These are phyloP conservation scores for Persicaria maculosa DNA, from an alignment of 148 eudicot genomes.

Conservation along the genomic window DNA sequence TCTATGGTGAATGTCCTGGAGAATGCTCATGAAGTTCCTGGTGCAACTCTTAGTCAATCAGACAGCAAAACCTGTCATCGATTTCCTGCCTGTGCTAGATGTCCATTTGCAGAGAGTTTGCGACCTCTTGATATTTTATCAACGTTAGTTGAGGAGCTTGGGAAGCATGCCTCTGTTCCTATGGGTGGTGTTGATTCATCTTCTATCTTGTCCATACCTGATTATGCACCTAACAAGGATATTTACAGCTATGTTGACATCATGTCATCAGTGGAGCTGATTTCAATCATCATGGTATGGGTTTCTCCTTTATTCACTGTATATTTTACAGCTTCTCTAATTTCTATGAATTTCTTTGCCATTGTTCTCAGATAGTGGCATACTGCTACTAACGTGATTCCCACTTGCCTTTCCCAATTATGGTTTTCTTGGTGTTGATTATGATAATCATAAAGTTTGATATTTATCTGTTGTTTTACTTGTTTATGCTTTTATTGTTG, in stretches of 20 bases:
- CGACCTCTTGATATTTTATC: slow-evolving; percentile 42
- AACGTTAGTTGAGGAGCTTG: slow-evolving; percentile 43
- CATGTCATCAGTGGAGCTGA: slow-evolving; percentile 63
- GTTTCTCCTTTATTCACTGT: not conserved
- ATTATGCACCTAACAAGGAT: slow-evolving; percentile 14
- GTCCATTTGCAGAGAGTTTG: slow-evolving; percentile 57
- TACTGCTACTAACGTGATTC: not conserved
- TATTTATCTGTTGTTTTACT: not conserved
- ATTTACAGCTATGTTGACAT: slow-evolving; percentile 34
- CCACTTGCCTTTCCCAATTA: not conserved
- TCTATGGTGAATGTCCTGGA: slow-evolving; percentile 46
- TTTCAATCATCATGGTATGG: slow-evolving; percentile 61
- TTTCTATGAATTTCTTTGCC: not conserved
- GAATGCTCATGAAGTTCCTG: slow-evolving; percentile 18
- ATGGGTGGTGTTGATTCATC: slow-evolving; percentile 3
- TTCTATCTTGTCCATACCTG: slow-evolving; percentile 5
- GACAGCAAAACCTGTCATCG: slow-evolving; percentile 10
- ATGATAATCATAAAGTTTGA: not conserved
- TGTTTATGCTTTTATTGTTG: not conserved
- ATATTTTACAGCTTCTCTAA: not conserved
- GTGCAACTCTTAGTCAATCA: slow-evolving; percentile 16
- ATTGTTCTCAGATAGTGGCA: not conserved
- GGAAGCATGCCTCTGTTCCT: slow-evolving; percentile 20
- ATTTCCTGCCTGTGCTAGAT: slow-evolving; percentile 37
- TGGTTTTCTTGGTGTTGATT: not conserved